Base-by-base conservation (phyloP, 176 grass and related monocot species). In the Raddia guianensis region DNA sequence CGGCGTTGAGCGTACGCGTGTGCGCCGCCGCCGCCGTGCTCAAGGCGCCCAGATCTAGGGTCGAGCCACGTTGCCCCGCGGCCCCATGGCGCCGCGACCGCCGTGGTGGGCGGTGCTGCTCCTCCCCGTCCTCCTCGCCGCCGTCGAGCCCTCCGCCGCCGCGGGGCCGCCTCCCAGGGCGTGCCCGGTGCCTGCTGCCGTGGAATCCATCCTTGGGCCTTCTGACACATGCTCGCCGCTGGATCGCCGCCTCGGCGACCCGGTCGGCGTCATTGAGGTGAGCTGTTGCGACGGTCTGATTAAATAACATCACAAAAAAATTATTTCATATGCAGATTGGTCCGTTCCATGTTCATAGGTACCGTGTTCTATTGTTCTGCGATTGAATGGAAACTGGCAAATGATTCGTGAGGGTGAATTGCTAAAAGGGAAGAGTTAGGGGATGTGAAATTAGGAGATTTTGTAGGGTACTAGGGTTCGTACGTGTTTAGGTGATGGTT, bases 191-290 rank as follows among this genome's bases (percentile, higher is more conserved):
- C 60, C 60, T 53, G 43, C 68, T 1, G 50, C 45, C 43, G 63
- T 37, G 42, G 89, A 86, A 14, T 45, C 56, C 63, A 59, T 94
- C 16, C 74, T 94, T 7, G 63, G 86, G 73, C 37, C 70, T 35
- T 34, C 48, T 7, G 43, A 14, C 16, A 35, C 85, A 5, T 94
- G 88, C 83, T 84, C 86, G 40, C 56, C 49, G 72, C 67, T 84
- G 72, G 89, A 86, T 84, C 84, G 66, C 48, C 71, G 60, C 15
- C 19, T 69, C 19, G 51, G 88, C 53, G 86, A 88, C 61, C 72
- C 66, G 80, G 74, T 94, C 82, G 89, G 86, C 47, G 76, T 94
- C 67, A 71, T 89, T 35, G 89, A 94, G 92, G 92, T 94, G 57
- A 86, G 80, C 60, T 84, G 32, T 47, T 59, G 52, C 19, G 49